Percentiles rank a stretch among this genome's conserved stretches.
phyloP scores from a whole-genome alignment of 2,329 filamentous ascomycete genomes.

The Aspergillus udagawae region DNA sequence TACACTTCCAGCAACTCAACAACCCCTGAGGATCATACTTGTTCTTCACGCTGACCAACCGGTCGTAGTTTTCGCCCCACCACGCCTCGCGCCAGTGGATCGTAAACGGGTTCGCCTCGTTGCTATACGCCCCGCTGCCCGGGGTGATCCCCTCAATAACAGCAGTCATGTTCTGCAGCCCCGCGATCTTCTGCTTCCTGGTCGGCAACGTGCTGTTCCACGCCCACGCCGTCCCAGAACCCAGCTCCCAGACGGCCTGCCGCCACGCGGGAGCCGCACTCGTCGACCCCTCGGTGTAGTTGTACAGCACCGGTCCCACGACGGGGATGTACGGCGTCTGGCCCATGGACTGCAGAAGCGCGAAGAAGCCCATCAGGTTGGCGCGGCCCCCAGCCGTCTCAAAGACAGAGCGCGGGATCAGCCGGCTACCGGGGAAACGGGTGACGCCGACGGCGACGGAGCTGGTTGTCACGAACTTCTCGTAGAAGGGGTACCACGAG shows the following conservation, averaged over 20 bases:
- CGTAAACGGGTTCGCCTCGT: conserved; percentile 17
- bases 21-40: conserved; percentile 16
- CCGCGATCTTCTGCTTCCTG: conserved; percentile 8
- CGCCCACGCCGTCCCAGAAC: conserved; percentile 8
- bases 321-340: conserved; percentile 15
- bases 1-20: conserved; percentile 17
- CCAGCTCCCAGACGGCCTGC: conserved; percentile 14
- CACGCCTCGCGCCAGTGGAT: conserved; percentile 15
- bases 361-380: conserved; percentile 12
- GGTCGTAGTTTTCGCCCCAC: conserved; percentile 18
- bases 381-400: conserved; percentile 10
- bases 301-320: conserved; percentile 14
- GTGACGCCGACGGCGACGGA: conserved; percentile 15
- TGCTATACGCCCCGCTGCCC: conserved; percentile 15
- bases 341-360: conserved; percentile 4
- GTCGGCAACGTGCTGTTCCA: conserved; percentile 15
- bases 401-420: conserved; percentile 16
- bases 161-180: conserved; percentile 8
- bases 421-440: conserved; percentile 15
- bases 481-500: conserved; percentile 17
- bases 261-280: conserved; percentile 17
- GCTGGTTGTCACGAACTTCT: conserved; percentile 13
- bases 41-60: conserved; percentile 14
- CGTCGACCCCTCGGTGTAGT: conserved; percentile 15
- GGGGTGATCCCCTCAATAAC: conserved; percentile 14